These are phyloP conservation scores for Plasmodium knowlesi DNA, from an alignment of 169 alveolate genomes.

Conservation along the genomic window DNA sequence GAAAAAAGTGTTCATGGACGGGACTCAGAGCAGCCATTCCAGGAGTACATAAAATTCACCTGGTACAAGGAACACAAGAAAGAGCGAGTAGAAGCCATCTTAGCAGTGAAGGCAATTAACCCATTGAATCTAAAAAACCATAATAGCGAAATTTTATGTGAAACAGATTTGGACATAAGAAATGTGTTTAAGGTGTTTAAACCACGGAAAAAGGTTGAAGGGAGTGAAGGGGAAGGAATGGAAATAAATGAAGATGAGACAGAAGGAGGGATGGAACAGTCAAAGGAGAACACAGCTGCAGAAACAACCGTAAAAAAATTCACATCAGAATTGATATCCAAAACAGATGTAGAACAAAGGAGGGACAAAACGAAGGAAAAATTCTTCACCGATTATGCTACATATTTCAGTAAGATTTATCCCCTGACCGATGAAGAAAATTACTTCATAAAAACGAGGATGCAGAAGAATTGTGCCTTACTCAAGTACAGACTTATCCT, in stretches of 20 bases:
- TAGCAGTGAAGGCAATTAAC: constrained; percentile 31
- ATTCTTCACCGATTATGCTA: constrained; percentile 38
- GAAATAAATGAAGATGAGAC: not conserved
- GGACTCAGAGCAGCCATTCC: not conserved
- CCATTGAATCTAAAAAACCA: constrained; percentile 20
- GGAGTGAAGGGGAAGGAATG: not conserved
- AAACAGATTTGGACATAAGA: constrained; percentile 26
- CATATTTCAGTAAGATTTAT: constrained; percentile 42
- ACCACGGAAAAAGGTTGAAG: not conserved
- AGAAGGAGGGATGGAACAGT: not conserved
- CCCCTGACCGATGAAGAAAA: constrained; percentile 59
- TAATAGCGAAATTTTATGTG: constrained; percentile 41
- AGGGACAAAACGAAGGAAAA: not conserved
- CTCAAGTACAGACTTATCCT: constrained; percentile 48
- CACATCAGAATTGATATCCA: not conserved
- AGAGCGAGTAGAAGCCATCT: not conserved
- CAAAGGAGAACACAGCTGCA: not conserved
- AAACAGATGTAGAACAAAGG: not conserved
- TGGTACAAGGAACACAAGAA: constrained; percentile 40
- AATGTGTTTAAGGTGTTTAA: constrained; percentile 11
- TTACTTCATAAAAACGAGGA: constrained; percentile 26
- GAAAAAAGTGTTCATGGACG: not conserved
- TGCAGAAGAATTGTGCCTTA: constrained; percentile 9
- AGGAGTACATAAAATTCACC: constrained; percentile 34
- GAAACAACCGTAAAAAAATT: not conserved